Conservation (phyloP, 2,329 filamentous ascomycete genomes). For the Cordyceps cateniannulata region DNA sequence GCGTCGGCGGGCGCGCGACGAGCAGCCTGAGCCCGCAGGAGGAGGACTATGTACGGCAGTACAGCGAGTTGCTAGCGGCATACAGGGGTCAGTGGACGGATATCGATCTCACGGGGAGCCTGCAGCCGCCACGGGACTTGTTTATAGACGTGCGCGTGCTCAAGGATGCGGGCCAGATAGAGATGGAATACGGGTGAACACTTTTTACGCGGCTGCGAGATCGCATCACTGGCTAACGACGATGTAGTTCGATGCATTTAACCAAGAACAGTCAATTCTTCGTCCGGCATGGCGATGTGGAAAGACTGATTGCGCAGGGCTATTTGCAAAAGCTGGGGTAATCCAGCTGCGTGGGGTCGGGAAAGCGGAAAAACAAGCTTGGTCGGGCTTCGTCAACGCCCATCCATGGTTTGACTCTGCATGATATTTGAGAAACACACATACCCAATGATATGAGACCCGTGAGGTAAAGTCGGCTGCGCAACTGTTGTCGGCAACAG, state of each 20-base stretch:
- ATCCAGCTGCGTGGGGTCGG: conserved; percentile 24
- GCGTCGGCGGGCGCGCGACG: conserved; percentile 29
- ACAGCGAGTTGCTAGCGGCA: conserved; percentile 84
- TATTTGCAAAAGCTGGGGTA: conserved; percentile 87
- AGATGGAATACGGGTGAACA: conserved; percentile 93
- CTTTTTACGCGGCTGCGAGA: background rate
- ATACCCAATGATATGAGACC: too few species aligned
- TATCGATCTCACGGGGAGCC: conserved; percentile 85
- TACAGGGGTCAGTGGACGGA: conserved; percentile 99
- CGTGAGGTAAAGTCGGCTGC: too few species aligned
- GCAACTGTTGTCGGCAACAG: too few species aligned
- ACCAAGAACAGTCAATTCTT: conserved; percentile 99
- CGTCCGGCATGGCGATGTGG: conserved; percentile 91
- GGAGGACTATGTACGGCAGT: conserved; percentile 90
- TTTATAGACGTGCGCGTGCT: conserved; percentile 96
- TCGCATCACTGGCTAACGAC: background rate
- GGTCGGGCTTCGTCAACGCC: background rate
- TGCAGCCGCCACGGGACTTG: conserved; percentile 89
- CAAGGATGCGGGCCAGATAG: conserved; percentile 96
- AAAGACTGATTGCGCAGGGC: conserved; percentile 86
- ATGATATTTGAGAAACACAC: background rate
- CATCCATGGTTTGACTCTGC: background rate
- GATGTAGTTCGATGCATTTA: conserved; percentile 75
- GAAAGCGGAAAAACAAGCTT: background rate
- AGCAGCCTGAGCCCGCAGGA: conserved; percentile 91